These are phyloP conservation scores for Emmonsiellopsis sp. DNA, from an alignment of 2,329 filamentous ascomycete genomes.

Conservation along the genomic window DNA sequence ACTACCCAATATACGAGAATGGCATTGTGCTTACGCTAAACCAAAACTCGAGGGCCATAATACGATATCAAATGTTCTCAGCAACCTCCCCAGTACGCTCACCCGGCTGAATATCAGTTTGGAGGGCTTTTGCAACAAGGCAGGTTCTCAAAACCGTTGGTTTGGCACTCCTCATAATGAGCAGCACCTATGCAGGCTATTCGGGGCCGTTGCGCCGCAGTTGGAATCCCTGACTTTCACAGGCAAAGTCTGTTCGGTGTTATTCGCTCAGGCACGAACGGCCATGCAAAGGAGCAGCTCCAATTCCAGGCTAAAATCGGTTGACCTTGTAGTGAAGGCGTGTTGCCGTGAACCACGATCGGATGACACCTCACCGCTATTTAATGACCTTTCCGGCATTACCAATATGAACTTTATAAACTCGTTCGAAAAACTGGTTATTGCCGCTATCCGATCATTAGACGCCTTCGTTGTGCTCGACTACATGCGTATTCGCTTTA, in stretches of 20 bases:
- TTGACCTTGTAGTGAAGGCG: constrained; percentile 67
- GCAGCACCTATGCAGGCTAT: constrained; percentile 56
- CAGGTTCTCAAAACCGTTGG: constrained; percentile 50
- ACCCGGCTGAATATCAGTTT: constrained; percentile 59
- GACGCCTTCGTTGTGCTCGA: constrained; percentile 50
- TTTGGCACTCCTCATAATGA: constrained; percentile 36
- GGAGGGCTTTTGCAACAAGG: constrained; percentile 61
- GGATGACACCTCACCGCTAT: constrained; percentile 25
- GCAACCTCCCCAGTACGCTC: constrained; percentile 48
- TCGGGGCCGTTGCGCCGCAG: constrained; percentile 52
- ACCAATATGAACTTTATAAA: constrained; percentile 64
- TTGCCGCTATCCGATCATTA: constrained; percentile 54
- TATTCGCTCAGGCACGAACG: constrained; percentile 53
- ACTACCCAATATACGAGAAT: constrained; percentile 54
- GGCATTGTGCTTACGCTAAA: constrained; percentile 52
- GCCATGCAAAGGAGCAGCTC: constrained; percentile 41
- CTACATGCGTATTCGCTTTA: constrained; percentile 62
- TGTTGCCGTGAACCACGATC: constrained; percentile 48
- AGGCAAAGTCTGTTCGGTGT: constrained; percentile 59
- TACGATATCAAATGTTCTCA: constrained; percentile 57
- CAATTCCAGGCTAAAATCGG: constrained; percentile 46
- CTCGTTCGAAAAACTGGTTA: constrained; percentile 60
- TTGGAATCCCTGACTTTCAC: constrained; percentile 64
- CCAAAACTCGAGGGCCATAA: constrained; percentile 66
- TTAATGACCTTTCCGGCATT: constrained; percentile 61